Conservation (phyloP, 2,329 filamentous ascomycete species). For the Verticillium alfalfae region DNA sequence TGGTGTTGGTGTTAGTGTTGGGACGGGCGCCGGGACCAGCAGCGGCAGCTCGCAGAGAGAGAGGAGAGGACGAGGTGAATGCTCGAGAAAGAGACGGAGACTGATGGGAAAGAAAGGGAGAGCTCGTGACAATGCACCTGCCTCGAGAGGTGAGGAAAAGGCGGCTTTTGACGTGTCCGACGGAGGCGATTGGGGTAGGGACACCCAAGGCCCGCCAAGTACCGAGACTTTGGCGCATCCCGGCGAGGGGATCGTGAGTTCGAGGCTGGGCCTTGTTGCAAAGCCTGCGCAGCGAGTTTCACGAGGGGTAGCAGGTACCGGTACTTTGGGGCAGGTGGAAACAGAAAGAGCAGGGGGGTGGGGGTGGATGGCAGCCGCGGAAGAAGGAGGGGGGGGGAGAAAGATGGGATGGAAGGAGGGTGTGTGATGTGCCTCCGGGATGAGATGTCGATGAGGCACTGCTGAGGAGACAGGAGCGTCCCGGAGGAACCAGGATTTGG, state of each 20-base stretch:
- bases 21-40: background rate
- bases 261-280: background rate
- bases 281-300: background rate
- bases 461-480: background rate
- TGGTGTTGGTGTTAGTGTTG: background rate
- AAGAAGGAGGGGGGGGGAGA: background rate
- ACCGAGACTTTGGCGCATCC: slow-evolving; percentile 1
- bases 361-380: background rate
- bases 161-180: background rate
- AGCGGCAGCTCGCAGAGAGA: background rate
- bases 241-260: background rate
- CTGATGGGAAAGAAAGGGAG: background rate
- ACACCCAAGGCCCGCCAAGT: background rate
- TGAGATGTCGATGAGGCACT: background rate
- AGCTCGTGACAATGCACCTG: background rate
- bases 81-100: background rate
- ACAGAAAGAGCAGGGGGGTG: background rate
- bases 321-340: background rate
- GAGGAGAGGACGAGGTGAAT: background rate
- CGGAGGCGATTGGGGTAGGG: background rate
- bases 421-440: background rate
- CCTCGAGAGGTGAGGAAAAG: background rate
- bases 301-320: background rate
- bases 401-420: background rate
- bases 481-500: background rate